Conservation (phyloP, 2,329 filamentous ascomycete species). For the Microdochium paspali region DNA sequence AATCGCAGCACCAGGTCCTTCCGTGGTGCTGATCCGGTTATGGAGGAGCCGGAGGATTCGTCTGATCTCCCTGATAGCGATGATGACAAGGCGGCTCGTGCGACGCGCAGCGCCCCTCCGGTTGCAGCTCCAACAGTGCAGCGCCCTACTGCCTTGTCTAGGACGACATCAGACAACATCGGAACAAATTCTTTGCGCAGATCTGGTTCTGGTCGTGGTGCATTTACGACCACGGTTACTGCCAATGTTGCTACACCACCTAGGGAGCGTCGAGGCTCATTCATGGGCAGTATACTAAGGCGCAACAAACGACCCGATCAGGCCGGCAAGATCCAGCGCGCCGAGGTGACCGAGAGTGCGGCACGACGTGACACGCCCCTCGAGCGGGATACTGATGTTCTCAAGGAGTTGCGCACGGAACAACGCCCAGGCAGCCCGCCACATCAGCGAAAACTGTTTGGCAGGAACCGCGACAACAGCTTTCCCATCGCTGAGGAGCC, state of each 20-base stretch:
- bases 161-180: background rate
- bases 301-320: slow-evolving; percentile 49
- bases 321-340: slow-evolving; percentile 42
- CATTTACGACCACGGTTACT: slow-evolving; percentile 10
- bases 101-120: slow-evolving; percentile 16
- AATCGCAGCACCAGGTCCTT: slow-evolving; percentile 28
- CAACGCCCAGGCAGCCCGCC: slow-evolving; percentile 23
- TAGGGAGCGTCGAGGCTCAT: slow-evolving; percentile 33
- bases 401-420: slow-evolving; percentile 32
- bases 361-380: slow-evolving; percentile 53
- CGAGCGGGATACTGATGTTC: slow-evolving; percentile 47
- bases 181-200: background rate
- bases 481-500: slow-evolving; percentile 36
- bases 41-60: slow-evolving; percentile 38
- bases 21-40: slow-evolving; percentile 49
- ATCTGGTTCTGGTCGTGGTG: slow-evolving; percentile 17
- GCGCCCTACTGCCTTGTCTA: slow-evolving; percentile 8
- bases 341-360: slow-evolving; percentile 42
- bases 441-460: slow-evolving; percentile 32
- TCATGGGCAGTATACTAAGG: slow-evolving; percentile 50
- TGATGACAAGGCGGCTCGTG: slow-evolving; percentile 29
- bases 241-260: slow-evolving; percentile 13
- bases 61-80: slow-evolving; percentile 53
- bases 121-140: slow-evolving; percentile 6
- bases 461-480: slow-evolving; percentile 25